Percentiles rank a stretch among this genome's conserved stretches.
Conservation (phyloP, 257 asterid genomes). For the Misopates orontium region DNA sequence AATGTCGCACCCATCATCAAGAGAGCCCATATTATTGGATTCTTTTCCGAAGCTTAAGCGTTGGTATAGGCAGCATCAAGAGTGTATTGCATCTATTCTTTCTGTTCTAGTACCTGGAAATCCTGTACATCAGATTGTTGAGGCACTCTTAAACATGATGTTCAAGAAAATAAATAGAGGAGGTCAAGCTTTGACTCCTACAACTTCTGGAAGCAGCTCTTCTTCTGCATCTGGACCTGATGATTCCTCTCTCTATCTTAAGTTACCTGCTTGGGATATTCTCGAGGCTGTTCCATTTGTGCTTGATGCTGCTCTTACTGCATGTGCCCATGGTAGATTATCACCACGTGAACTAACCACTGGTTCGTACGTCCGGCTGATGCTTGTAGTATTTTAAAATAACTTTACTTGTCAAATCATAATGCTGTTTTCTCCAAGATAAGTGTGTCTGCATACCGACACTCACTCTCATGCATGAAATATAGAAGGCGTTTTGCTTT, state of each 20-base stretch:
- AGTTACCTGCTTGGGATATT: slow-evolving; percentile 98
- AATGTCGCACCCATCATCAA: slow-evolving; percentile 51
- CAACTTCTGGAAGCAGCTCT: slow-evolving; percentile 76
- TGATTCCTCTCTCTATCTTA: slow-evolving; percentile 61
- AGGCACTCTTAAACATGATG: slow-evolving; percentile 81
- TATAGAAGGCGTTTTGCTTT: too few species aligned
- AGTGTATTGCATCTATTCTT: slow-evolving; percentile 81
- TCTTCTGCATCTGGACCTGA: slow-evolving; percentile 75
- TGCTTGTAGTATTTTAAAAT: slow-evolving; percentile 12
- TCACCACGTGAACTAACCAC: slow-evolving; percentile 97
- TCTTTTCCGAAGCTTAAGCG: slow-evolving; percentile 85
- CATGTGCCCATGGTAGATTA: slow-evolving; percentile 83
- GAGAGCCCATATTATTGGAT: slow-evolving; percentile 71
- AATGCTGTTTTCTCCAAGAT: slow-evolving; percentile 22
- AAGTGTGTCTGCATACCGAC: slow-evolving; percentile 18
- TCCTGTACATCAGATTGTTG: slow-evolving; percentile 86
- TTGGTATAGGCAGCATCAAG: slow-evolving; percentile 91
- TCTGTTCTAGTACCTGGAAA: slow-evolving; percentile 89
- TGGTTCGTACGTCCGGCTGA: slow-evolving; percentile 46
- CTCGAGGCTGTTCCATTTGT: slow-evolving; percentile 95
- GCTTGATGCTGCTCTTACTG: slow-evolving; percentile 96
- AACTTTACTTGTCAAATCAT: slow-evolving; percentile 17
- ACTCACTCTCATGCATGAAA: slow-evolving; percentile 8
- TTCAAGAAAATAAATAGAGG: slow-evolving; percentile 72
- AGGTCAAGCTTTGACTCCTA: slow-evolving; percentile 56